Evolutionary conservation across 2,329 filamentous ascomycete genomes (phyloP).

Genomic region (Epichloe coenophiala): DNA sequence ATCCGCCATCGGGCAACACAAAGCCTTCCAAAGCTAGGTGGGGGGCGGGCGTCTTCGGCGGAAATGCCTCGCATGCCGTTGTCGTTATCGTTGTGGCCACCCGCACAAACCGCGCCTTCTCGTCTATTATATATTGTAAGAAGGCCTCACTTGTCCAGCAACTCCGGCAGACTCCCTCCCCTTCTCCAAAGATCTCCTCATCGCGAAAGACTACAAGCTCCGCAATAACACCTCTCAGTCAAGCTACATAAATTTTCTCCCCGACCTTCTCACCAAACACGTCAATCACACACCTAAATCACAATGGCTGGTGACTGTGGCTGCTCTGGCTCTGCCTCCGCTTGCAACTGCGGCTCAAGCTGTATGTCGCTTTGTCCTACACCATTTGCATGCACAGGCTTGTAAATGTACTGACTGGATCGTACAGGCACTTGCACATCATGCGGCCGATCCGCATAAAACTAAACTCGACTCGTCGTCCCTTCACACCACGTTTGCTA

Average conservation of each 20-base stretch:
- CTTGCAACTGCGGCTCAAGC: slow-evolving; percentile 24
- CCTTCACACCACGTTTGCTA: background rate
- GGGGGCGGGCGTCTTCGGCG: background rate
- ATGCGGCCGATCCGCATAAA: slow-evolving; percentile 10
- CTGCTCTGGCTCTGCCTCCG: slow-evolving; percentile 20
- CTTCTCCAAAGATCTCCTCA: slow-evolving; percentile 4
- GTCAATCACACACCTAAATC: background rate
- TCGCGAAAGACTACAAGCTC: slow-evolving; percentile 3
- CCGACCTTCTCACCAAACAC: background rate
- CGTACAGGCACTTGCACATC: slow-evolving; percentile 19
- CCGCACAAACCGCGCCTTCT: slow-evolving; percentile 5
- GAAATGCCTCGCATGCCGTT: background rate
- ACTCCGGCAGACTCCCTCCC: background rate
- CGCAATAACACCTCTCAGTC: too few relatives aligned
- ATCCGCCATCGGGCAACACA: too few relatives aligned
- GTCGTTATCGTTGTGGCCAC: background rate
- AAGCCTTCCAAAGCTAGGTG: too few relatives aligned
- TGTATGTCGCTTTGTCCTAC: slow-evolving; percentile 13
- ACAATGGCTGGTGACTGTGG: slow-evolving; percentile 24
- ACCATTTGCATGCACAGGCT: too few relatives aligned
- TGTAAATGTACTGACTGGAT: background rate
- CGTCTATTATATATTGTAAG: slow-evolving; percentile 14
- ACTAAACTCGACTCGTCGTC: background rate
- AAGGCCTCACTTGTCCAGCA: slow-evolving; percentile 6
- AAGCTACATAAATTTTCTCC: too few relatives aligned